phyloP scores from a whole-genome alignment of 2,329 filamentous ascomycete genomes.

The Sclerotinia nivalis region DNA sequence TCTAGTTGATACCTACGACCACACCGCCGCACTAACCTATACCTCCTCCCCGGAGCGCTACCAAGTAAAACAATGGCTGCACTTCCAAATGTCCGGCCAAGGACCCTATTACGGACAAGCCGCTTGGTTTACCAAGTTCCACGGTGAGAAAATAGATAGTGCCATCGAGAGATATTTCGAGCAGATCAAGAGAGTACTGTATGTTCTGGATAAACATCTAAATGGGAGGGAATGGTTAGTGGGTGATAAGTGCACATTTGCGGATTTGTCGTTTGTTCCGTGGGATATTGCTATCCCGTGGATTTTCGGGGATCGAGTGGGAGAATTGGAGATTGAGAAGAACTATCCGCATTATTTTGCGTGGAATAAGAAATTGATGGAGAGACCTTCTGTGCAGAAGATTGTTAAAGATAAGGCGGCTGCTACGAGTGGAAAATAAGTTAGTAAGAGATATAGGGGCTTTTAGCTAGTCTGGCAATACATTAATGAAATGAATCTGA shows the following conservation, averaged over 20 bases:
- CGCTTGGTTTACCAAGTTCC: constrained; percentile 42
- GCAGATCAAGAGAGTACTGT: constrained; percentile 42
- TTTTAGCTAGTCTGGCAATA: background rate
- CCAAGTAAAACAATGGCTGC: constrained; percentile 1
- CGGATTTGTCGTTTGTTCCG: constrained; percentile 38
- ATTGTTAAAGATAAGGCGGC: constrained; percentile 27
- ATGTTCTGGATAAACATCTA: constrained; percentile 47
- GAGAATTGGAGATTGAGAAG: constrained; percentile 29
- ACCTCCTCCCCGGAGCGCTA: background rate
- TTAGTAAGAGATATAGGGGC: background rate
- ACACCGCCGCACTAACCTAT: background rate
- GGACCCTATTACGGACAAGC: constrained; percentile 4
- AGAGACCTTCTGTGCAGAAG: constrained; percentile 29
- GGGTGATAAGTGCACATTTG: constrained; percentile 45
- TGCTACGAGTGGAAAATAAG: constrained; percentile 20
- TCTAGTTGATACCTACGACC: constrained; percentile 45
- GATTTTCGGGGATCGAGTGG: constrained; percentile 26
- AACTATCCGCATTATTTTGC: constrained; percentile 31
- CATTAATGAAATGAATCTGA: background rate
- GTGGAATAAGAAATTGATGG: constrained; percentile 29
- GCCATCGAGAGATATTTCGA: constrained; percentile 48
- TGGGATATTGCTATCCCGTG: constrained; percentile 25
- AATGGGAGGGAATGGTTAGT: constrained; percentile 43
- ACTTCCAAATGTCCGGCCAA: constrained; percentile 3
- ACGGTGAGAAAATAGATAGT: constrained; percentile 46